phyloP scores from a whole-genome alignment of 1,284 basidiomycete species.

The Porodaedalea pini region DNA sequence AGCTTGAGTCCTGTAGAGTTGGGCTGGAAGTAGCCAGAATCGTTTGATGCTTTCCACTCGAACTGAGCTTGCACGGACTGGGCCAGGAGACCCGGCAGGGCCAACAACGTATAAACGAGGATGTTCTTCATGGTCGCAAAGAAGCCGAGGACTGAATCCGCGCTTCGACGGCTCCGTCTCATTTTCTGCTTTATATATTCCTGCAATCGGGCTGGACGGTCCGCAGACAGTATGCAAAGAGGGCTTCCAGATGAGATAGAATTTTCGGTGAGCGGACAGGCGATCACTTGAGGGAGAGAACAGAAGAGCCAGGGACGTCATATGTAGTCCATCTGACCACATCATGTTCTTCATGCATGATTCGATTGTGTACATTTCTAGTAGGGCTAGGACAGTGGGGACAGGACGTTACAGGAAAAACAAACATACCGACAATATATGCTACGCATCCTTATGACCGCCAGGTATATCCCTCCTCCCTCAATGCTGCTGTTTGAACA shows the following conservation, averaged over 20 bases:
- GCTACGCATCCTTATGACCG: too few species aligned
- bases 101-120: background rate
- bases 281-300: too few species aligned
- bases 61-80: background rate
- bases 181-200: background rate
- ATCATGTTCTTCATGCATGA: too few species aligned
- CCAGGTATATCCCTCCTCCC: too few species aligned
- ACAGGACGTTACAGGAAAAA: too few species aligned
- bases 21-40: constrained; percentile 21
- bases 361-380: too few species aligned
- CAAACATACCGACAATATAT: too few species aligned
- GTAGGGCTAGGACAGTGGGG: too few species aligned
- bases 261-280: background rate
- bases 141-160: background rate
- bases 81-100: background rate
- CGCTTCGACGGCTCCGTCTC: background rate
- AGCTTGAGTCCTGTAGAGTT: constrained; percentile 38
- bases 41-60: background rate
- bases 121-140: constrained; percentile 4
- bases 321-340: too few species aligned
- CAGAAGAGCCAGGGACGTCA: too few species aligned
- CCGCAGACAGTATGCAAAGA: background rate
- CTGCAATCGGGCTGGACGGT: background rate
- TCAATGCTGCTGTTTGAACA: too few species aligned
- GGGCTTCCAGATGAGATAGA: background rate